Percentiles rank a stretch among this genome's conserved stretches.
Evolutionary conservation across 805 yeast genomes (phyloP).

Genomic region (Candida argentea): DNA sequence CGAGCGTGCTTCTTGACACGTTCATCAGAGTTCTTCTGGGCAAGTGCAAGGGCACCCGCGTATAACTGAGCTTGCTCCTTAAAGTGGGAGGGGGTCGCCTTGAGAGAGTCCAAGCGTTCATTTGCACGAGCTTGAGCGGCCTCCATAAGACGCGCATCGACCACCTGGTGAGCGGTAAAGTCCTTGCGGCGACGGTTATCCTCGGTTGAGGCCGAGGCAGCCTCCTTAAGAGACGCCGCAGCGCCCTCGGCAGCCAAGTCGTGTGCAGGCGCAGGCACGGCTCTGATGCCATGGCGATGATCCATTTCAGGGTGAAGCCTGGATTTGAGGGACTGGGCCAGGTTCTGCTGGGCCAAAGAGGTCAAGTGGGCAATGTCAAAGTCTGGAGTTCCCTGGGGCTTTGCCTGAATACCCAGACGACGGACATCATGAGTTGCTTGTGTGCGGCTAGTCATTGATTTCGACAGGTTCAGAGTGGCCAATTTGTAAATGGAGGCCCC

Average conservation of each 20-base stretch:
- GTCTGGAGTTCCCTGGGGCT: constrained; percentile 4
- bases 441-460: constrained; percentile 34
- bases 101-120: constrained; percentile 24
- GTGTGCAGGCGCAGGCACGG: constrained; percentile 18
- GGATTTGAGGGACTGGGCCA: constrained; percentile 27
- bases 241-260: constrained; percentile 49
- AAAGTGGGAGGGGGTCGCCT: constrained; percentile 20
- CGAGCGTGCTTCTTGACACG: constrained; percentile 43
- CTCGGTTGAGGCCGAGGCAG: constrained; percentile 16
- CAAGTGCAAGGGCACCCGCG: constrained; percentile 66
- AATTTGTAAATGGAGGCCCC: constrained; percentile 19
- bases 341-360: constrained; percentile 27
- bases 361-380: constrained; percentile 26
- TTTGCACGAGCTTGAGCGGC: constrained; percentile 41
- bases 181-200: constrained; percentile 19
- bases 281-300: constrained; percentile 28
- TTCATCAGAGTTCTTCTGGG: constrained; percentile 56
- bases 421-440: constrained; percentile 28
- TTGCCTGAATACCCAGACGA: constrained; percentile 22
- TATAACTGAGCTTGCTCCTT: constrained; percentile 46
- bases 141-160: constrained; percentile 37
- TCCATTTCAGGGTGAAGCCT: constrained; percentile 34
- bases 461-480: constrained; percentile 31
- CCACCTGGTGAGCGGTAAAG: constrained; percentile 33
- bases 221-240: constrained; percentile 40